Percentiles rank a stretch among this genome's conserved stretches.
Conservation (phyloP, 371 early-diverging fungal species). For the Mortierella sp. region DNA sequence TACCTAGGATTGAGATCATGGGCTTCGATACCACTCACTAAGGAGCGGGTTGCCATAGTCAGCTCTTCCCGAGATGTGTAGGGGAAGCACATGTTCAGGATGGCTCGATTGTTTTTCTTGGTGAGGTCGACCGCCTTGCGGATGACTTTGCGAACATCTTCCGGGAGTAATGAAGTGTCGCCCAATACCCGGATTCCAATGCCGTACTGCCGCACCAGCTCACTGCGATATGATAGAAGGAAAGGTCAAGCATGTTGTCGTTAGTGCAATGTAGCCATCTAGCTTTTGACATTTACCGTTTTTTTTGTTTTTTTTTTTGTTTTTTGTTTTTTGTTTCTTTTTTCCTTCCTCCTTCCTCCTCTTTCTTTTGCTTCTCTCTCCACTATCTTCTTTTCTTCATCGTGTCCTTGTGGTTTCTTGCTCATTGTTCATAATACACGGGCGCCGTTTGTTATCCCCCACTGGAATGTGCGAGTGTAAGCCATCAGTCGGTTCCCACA, state of each 20-base stretch:
- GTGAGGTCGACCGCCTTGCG: conserved; percentile 78
- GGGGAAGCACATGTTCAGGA: conserved; percentile 96
- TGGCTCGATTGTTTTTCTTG: conserved; percentile 76
- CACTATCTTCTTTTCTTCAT: no score
- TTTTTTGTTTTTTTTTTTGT: no score
- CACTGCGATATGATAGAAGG: conserved; percentile 61
- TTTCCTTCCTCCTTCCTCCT: no score
- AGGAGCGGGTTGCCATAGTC: conserved; percentile 66
- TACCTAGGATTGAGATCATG: conserved; percentile 69
- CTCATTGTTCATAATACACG: background rate
- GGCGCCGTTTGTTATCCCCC: background rate
- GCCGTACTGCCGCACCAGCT: conserved; percentile 79
- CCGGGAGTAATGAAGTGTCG: conserved; percentile 77
- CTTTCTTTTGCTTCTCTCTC: no score
- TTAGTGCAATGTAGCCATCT: no score
- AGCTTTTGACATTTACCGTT: no score
- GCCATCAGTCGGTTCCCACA: background rate
- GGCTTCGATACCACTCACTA: conserved; percentile 68
- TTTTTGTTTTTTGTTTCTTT: no score
- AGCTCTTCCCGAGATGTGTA: conserved; percentile 98
- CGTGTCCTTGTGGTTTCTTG: no score
- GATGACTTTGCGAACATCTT: conserved; percentile 74
- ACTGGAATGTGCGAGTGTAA: background rate
- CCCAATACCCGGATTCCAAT: conserved; percentile 91
- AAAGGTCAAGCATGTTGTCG: no score